Base-by-base conservation (phyloP, 2,329 filamentous ascomycete genomes). In the Cordyceps javanica region DNA sequence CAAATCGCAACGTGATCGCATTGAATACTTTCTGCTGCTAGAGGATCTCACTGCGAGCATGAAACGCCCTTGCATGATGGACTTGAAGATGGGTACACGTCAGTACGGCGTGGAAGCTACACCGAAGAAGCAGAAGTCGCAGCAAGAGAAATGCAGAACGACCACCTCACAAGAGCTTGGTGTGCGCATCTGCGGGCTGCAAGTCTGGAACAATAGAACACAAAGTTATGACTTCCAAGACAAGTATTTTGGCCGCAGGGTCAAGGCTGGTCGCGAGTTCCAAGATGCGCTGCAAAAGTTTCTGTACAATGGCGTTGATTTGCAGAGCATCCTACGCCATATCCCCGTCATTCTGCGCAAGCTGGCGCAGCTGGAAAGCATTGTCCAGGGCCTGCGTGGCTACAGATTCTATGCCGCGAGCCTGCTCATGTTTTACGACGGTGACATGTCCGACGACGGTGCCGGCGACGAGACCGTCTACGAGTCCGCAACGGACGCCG, bases 61-160 rank as follows among this genome's bases (percentile, higher is more conserved):
- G 94, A 92, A 91, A 69, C 86, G 89, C 52, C 94, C 94, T 5
- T 97, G 94, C 73, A 96, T 99, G 60, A 88, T 99, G 72, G 94
- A 99, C 69, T 78, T 99, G 61, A 99, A 99, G 70, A 99, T 99
- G 94, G 94, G 94, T 21, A 99, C 94, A 8, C 87, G 94, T 2
- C 94, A 99, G 69, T 97, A 97, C 69, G 94, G 94, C 8, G 85
- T 97, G 13, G 92, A 97, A 64, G 94, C 94, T 2, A 86, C 82
- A 55, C 86, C 91, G 44, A 96, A 96, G 77, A 99, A 99, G 72
- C 90, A 92, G 67, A 86, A 88, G 60, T 97, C 94, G 0, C 94
- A 99, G 71, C 85, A 90, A 59, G 87, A 90, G 64, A 99, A 99
- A 72, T 97, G 94, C 71, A 88, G 90, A 62, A 87, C 83, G 62